Percentiles rank a stretch among this genome's conserved stretches.
Conservation (phyloP, 1,139 yeast species). For the Komagataea norvegica region DNA sequence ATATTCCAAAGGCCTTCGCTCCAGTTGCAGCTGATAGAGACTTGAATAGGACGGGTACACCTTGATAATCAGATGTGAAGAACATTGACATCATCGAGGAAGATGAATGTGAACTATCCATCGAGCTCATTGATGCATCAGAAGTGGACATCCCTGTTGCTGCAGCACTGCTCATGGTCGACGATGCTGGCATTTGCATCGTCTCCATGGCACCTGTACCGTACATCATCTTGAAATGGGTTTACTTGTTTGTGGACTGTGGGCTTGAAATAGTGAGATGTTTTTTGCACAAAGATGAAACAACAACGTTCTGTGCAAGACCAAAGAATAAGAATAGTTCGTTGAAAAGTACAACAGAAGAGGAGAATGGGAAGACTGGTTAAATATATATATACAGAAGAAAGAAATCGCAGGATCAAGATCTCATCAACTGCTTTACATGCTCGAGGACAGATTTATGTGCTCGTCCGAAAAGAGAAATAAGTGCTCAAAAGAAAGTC, state of each 20-base stretch:
- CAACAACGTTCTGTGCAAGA: no score
- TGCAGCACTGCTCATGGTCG: constrained; percentile 14
- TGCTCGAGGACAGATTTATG: constrained; percentile 2
- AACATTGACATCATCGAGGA: constrained; percentile 47
- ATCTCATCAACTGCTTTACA: not conserved
- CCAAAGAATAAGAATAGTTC: no score
- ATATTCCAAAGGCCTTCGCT: constrained; percentile 70
- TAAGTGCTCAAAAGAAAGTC: constrained; percentile 21
- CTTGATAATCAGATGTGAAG: constrained; percentile 44
- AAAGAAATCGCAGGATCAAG: not conserved
- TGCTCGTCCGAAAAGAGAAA: constrained; percentile 14
- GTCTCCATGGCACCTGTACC: constrained; percentile 21
- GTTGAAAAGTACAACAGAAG: no score
- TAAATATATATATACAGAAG: not conserved
- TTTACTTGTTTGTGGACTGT: not conserved
- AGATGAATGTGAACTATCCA: constrained; percentile 22
- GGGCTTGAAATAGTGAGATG: not conserved
- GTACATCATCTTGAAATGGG: constrained; percentile 21
- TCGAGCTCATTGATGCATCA: constrained; percentile 5
- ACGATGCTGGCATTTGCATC: constrained; percentile 15
- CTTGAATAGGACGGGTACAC: constrained; percentile 60
- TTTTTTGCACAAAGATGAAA: no score
- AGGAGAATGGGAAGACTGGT: no score
- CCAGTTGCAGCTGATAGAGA: constrained; percentile 46
- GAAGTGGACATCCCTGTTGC: constrained; percentile 14